A percentile compares a stretch with the other conserved stretches of the same genome.
These are phyloP conservation scores for Rhodosporidiobolus sp. DNA, from an alignment of 768 basidiomycete genomes.

Conservation along the genomic window DNA sequence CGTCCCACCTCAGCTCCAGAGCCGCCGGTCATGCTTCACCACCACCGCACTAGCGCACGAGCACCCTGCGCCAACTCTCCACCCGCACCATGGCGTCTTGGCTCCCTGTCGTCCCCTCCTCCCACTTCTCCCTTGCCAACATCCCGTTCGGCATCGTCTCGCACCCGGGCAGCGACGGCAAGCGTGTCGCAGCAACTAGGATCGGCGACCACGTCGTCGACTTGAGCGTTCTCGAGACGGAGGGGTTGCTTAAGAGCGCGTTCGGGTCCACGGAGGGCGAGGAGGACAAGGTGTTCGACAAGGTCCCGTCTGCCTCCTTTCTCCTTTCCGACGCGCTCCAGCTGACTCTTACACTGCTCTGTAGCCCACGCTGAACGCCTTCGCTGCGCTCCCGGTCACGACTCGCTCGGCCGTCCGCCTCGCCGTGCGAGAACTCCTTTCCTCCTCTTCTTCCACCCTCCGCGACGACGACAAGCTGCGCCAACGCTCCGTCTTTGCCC, in stretches of 20 bases:
- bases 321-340: background rate
- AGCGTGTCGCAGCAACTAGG: slow-evolving; percentile 12
- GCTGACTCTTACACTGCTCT: background rate
- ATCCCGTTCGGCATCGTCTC: slow-evolving; percentile 39
- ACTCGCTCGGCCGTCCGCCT: slow-evolving; percentile 19
- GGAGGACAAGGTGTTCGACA: background rate
- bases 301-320: background rate
- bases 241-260: slow-evolving; percentile 1
- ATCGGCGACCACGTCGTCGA: slow-evolving; percentile 35
- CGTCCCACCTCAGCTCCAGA: too few species aligned
- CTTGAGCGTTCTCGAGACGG: slow-evolving; percentile 8
- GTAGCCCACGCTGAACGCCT: slow-evolving; percentile 23
- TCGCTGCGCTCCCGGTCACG: slow-evolving; percentile 16
- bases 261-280: background rate
- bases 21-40: too few species aligned
- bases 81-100: slow-evolving; percentile 17
- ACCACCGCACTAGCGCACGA: too few species aligned
- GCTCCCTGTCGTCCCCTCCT: slow-evolving; percentile 11
- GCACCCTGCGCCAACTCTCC: too few species aligned
- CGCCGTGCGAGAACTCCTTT: slow-evolving; percentile 3
- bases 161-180: background rate
- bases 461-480: background rate
- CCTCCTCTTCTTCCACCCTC: background rate
- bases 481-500: background rate
- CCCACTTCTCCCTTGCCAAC: slow-evolving; percentile 38